A percentile compares a stretch with the other conserved stretches of the same genome.
Evolutionary conservation across 2,329 filamentous ascomycete species (phyloP).

Genomic region (Aspergillus chevalieri): DNA sequence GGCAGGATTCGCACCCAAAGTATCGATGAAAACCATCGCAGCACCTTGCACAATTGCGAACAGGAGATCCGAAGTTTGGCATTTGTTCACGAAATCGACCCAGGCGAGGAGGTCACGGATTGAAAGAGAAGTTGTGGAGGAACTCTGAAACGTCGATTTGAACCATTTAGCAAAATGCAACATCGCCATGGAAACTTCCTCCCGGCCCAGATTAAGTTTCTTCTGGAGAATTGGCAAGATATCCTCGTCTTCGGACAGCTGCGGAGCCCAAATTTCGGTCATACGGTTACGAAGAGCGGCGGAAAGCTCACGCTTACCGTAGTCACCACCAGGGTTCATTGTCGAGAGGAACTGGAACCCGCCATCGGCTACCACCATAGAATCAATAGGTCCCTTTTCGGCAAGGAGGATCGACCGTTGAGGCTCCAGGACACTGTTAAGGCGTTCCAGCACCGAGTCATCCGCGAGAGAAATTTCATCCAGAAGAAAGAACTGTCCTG

Average conservation of each 20-base stretch:
- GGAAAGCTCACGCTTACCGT: conserved; percentile 94
- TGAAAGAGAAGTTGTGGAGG: conserved; percentile 71
- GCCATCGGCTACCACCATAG: conserved; percentile 65
- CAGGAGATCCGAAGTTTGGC: conserved; percentile 42
- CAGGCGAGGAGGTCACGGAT: conserved; percentile 89
- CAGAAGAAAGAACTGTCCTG: conserved; percentile 82
- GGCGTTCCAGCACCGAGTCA: conserved; percentile 88
- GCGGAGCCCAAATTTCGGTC: conserved; percentile 97
- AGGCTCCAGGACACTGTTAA: conserved; percentile 94
- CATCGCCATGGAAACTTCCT: conserved; percentile 60
- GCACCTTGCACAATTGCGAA: conserved; percentile 72
- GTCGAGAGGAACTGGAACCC: conserved; percentile 96
- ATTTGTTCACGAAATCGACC: conserved; percentile 84
- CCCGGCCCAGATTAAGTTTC: conserved; percentile 58
- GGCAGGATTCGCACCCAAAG: conserved; percentile 88
- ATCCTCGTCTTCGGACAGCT: conserved; percentile 77
- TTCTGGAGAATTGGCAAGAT: conserved; percentile 77
- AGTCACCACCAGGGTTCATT: conserved; percentile 98
- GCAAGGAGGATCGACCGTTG: conserved; percentile 80
- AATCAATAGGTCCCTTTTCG: conserved; percentile 83
- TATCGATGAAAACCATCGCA: conserved; percentile 92
- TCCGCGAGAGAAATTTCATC: conserved; percentile 98
- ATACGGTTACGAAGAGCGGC: conserved; percentile 93
- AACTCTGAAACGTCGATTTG: conserved; percentile 68
- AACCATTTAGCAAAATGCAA: conserved; percentile 93